Conservation (phyloP, 768 basidiomycete genomes). For the Hydnum rufescens region DNA sequence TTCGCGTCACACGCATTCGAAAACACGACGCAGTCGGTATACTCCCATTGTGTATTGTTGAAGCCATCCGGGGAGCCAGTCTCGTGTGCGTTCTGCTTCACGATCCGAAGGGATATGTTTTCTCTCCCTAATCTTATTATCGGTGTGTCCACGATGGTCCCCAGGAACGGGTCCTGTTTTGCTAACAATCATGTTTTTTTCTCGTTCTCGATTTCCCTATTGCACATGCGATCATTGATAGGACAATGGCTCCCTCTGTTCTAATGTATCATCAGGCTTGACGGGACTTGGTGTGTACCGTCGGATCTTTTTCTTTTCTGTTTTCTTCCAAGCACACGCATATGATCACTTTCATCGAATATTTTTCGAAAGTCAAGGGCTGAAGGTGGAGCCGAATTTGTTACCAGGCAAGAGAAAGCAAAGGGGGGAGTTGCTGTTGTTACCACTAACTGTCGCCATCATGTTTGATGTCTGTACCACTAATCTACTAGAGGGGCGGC, state of each 20-base stretch:
- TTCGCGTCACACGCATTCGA: conserved; percentile 96
- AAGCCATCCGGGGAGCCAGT: conserved; percentile 72
- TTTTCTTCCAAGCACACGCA: no score
- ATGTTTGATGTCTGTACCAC: no score
- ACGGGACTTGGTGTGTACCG: background rate
- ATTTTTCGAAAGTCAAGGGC: no score
- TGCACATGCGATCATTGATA: no score
- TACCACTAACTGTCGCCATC: no score
- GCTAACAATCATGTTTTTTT: conserved; percentile 5
- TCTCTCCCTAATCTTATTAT: conserved; percentile 80
- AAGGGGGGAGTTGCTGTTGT: no score
- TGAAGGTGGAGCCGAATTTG: no score
- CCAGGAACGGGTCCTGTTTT: background rate
- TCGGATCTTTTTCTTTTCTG: background rate
- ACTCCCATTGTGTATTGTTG: conserved; percentile 75
- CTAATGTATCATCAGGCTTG: background rate
- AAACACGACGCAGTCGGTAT: conserved; percentile 88
- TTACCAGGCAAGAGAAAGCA: no score
- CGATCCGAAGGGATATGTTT: conserved; percentile 81
- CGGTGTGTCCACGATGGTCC: conserved; percentile 26
- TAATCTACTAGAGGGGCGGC: no score
- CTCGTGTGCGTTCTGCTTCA: conserved; percentile 88
- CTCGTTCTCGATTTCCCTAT: no score
- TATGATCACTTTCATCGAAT: no score
- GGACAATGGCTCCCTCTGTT: conserved; percentile 72